A percentile compares a stretch with the other conserved stretches of the same genome.
These are phyloP conservation scores for Exophiala spinifera DNA, from an alignment of 2,329 filamentous ascomycete species.

Conservation along the genomic window DNA sequence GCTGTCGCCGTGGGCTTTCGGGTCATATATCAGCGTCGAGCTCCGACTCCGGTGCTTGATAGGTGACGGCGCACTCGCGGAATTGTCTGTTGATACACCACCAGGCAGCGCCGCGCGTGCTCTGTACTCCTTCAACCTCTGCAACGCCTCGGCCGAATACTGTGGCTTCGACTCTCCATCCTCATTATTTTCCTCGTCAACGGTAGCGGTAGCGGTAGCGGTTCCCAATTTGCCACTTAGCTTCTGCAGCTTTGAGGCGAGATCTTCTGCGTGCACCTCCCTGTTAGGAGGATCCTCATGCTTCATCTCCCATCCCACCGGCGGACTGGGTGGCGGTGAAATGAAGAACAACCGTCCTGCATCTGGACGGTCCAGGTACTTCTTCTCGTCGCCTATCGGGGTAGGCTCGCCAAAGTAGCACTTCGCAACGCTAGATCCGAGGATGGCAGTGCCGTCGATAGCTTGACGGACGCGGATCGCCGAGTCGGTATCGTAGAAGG, in stretches of 20 bases:
- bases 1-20: conserved; percentile 59
- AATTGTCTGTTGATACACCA: conserved; percentile 19
- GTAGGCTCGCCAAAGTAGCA: conserved; percentile 55
- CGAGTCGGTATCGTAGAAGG: conserved; percentile 43
- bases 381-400: conserved; percentile 41
- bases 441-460: conserved; percentile 40
- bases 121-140: conserved; percentile 18
- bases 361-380: conserved; percentile 56
- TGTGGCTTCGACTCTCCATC: conserved; percentile 18
- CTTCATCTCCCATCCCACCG: conserved; percentile 63
- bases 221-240: conserved; percentile 42
- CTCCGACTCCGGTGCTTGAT: conserved; percentile 47
- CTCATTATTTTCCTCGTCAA: conserved; percentile 8
- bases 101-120: conserved; percentile 10
- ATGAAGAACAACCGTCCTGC: conserved; percentile 65
- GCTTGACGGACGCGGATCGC: conserved; percentile 44
- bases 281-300: conserved; percentile 64
- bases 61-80: conserved; percentile 25
- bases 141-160: conserved; percentile 23
- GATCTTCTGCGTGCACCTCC: conserved; percentile 61
- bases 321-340: conserved; percentile 60
- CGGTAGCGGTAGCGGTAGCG: background rate
- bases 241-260: conserved; percentile 55
- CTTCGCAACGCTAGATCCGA: conserved; percentile 37
- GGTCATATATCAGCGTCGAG: conserved; percentile 61